Conservation (phyloP, 257 asterid genomes). For the Solanum chmielewskii region DNA sequence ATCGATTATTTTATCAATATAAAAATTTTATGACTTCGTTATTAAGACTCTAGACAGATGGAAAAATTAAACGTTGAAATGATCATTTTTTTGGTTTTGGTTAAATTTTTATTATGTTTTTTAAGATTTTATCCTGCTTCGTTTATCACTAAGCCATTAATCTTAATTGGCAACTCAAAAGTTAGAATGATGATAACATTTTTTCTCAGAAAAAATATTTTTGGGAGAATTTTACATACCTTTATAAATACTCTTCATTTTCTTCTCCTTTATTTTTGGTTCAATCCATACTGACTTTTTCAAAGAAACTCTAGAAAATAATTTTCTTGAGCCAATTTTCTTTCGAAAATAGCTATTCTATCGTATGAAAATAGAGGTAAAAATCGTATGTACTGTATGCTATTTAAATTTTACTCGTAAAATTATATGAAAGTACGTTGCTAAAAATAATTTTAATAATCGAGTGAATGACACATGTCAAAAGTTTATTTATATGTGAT, state of each 20-base stretch:
- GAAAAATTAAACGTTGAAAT: background rate
- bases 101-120: background rate
- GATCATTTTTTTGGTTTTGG: background rate
- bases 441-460: background rate
- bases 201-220: background rate
- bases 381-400: rapidly evolving
- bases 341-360: rapidly evolving
- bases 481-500: background rate
- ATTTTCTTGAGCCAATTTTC: no score
- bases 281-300: background rate
- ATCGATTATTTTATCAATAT: background rate
- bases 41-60: background rate
- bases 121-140: background rate
- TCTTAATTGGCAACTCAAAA: background rate
- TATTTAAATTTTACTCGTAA: no score
- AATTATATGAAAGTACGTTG: background rate
- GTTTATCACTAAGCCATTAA: background rate
- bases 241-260: background rate
- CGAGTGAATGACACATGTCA: background rate
- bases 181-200: background rate
- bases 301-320: no score
- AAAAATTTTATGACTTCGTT: background rate
- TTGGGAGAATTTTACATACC: background rate
- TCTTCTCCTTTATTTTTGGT: background rate
- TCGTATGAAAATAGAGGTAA: no score